Conservation (phyloP, 202 grass and related monocot species). For the Hordeum pubiflorum region DNA sequence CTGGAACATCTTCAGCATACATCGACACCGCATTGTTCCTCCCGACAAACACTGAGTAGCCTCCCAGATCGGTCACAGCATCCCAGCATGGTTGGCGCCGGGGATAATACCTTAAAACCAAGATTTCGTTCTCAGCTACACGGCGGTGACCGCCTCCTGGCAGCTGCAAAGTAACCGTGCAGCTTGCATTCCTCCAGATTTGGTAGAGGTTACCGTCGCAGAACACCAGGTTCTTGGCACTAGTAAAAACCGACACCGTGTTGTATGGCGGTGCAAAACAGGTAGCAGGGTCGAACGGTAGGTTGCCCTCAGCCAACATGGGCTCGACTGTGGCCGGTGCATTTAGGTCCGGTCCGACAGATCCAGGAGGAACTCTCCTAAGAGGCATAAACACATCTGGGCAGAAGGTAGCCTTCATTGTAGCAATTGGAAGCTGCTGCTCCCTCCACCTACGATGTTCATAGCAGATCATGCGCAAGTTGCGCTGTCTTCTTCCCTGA, state of each 20-base stretch:
- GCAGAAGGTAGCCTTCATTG: conserved; percentile 2
- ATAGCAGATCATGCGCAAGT: conserved; percentile 21
- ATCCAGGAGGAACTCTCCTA: conserved; percentile 12
- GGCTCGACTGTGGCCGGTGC: conserved; percentile 25
- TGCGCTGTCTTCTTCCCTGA: background rate
- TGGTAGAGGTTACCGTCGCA: conserved; percentile 40
- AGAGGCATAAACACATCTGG: conserved; percentile 6
- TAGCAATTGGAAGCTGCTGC: background rate
- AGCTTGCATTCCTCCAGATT: conserved; percentile 45
- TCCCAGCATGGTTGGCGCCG: conserved; percentile 38
- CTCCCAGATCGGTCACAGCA: conserved; percentile 24
- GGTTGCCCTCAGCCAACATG: conserved; percentile 22
- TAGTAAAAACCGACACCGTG: conserved; percentile 35
- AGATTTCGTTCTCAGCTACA: conserved; percentile 35
- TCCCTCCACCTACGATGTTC: conserved; percentile 16
- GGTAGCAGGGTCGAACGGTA: conserved; percentile 31
- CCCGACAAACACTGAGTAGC: conserved; percentile 36
- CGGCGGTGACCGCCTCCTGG: conserved; percentile 40
- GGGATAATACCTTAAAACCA: conserved; percentile 45
- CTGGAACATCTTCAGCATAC: conserved; percentile 32
- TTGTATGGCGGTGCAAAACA: conserved; percentile 39
- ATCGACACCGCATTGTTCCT: conserved; percentile 44
- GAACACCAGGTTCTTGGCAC: conserved; percentile 39
- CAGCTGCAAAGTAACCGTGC: conserved; percentile 44
- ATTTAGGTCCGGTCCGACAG: conserved; percentile 30